Evolutionary conservation across 768 basidiomycete genomes (phyloP), one percentile per base, ranked within the genome.

Genomic region (Leucocoprinus birnbaumii): DNA sequence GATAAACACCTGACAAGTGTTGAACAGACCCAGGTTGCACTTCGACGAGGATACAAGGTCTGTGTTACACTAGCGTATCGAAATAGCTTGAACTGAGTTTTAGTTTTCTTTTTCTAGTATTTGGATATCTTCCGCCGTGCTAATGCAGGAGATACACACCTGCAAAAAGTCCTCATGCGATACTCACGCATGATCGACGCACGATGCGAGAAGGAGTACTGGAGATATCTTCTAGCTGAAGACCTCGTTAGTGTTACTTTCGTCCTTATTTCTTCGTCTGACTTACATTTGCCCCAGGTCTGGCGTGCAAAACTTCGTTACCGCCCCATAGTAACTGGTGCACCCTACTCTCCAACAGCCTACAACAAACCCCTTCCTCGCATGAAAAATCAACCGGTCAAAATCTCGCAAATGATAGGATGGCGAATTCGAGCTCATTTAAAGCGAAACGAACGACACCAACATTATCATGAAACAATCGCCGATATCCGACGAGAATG

Each of bases 361-460:
- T 82, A 70, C 68, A 83, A 92, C 64, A 75, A 71, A 0, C 90
- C 92, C 1, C 78, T 97, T 13, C 92, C 92, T 0, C 83, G 90
- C 0, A 72, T 97, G 61, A 83, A 79, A 38, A 91, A 90, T 0
- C 92, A 96, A 58, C 94, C 95, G 0, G 61, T 70, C 3, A 73
- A 78, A n/a, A 80, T 94, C 43, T 76, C 80, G 1, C 78, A 80
- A 66, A 91, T 94, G 73, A 89, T 95, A 31, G 65, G 71, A 8
- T 71, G 72, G 24, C 73, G 82, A 2, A 67, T 68, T 34, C 52
- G 57, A 19, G 68, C 71, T 2, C 62, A 74, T n/a, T 65, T 74
- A 5, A 67, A 71, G 34, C 78, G 89, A 3, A 59, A 76, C n/a
- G 69, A 62, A 25, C 67, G 66, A 48, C 65, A 68, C 8, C 65